Conservation (phyloP, 441 rosid species). For the Populus trichocarpa region DNA sequence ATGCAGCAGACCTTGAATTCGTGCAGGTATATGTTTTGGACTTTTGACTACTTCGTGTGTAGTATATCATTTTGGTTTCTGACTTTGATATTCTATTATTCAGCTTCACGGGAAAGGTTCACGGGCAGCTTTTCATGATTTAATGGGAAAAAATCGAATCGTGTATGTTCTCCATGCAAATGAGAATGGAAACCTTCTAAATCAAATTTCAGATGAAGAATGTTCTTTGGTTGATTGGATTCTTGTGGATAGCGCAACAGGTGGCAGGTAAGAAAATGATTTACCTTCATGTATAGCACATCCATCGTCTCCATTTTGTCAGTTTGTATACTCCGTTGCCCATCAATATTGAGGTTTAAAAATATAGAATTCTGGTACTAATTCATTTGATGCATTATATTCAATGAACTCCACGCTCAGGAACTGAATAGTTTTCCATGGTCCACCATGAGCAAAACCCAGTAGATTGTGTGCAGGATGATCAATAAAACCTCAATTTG, state of each 20-base stretch:
- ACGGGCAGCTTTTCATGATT: conserved; percentile 38
- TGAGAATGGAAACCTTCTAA: conserved; percentile 10
- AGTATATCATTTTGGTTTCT: neutral
- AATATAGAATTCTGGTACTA: conserved; percentile 16
- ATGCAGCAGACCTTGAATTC: conserved; percentile 62
- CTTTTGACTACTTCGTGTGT: neutral
- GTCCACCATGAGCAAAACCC: neutral
- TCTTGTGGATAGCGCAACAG: too few relatives aligned
- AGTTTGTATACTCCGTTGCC: too few relatives aligned
- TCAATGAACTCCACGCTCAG: neutral
- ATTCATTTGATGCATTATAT: neutral
- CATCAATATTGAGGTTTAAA: too few relatives aligned
- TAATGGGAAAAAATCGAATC: conserved; percentile 43
- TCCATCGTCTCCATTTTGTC: too few relatives aligned
- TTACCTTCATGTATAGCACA: too few relatives aligned
- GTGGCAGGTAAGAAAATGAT: too few relatives aligned
- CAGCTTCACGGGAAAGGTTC: conserved; percentile 7
- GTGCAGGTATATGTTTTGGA: conserved; percentile 53
- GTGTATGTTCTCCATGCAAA: conserved; percentile 76
- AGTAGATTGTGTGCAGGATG: neutral
- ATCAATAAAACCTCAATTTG: neutral
- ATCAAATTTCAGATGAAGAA: too few relatives aligned
- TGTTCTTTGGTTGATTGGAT: too few relatives aligned
- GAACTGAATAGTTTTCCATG: neutral
- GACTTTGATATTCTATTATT: neutral